phyloP scores from a whole-genome alignment of 495 filamentous ascomycete genomes.

The Penicilliopsis zonata region DNA sequence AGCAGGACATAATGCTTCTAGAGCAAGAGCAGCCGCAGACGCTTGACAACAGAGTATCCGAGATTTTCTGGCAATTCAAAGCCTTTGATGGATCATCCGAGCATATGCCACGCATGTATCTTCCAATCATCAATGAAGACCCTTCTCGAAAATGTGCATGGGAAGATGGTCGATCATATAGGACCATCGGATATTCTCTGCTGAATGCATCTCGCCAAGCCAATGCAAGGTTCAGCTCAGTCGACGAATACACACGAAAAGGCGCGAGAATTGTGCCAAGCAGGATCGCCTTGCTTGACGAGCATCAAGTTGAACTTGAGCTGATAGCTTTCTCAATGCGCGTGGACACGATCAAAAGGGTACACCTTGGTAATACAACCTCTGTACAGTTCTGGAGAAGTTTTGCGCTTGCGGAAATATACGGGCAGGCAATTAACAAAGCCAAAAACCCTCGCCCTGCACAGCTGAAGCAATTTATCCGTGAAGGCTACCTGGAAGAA shows the following conservation, averaged over 20 bases:
- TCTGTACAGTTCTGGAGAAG: conserved; percentile 20
- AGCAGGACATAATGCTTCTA: background rate
- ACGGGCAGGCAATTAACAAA: conserved; percentile 3
- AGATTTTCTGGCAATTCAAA: conserved; percentile 23
- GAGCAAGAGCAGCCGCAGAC: background rate
- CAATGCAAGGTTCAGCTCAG: conserved; percentile 4
- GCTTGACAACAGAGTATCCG: conserved; percentile 25
- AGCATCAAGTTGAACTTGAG: conserved; percentile 7
- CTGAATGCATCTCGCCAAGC: conserved; percentile 27
- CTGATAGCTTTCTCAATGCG: conserved; percentile 6
- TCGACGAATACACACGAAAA: conserved; percentile 38
- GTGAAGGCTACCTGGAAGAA: conserved; percentile 12
- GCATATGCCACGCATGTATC: conserved; percentile 34
- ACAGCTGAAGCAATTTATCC: conserved; percentile 14
- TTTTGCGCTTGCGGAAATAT: conserved; percentile 23
- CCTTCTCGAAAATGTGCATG: conserved; percentile 50
- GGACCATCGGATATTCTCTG: conserved; percentile 47
- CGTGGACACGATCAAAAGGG: conserved; percentile 8
- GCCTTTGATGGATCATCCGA: conserved; percentile 3
- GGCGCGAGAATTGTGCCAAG: conserved; percentile 25
- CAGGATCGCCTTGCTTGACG: conserved; percentile 10
- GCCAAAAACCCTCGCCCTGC: conserved; percentile 4
- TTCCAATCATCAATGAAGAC: conserved; percentile 47
- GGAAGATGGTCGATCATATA: conserved; percentile 39
- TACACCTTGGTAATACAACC: conserved; percentile 3